A percentile compares a stretch with the other conserved stretches of the same genome.
phyloP scores from a whole-genome alignment of 2,329 filamentous ascomycete genomes.

The Didymella exigua region DNA sequence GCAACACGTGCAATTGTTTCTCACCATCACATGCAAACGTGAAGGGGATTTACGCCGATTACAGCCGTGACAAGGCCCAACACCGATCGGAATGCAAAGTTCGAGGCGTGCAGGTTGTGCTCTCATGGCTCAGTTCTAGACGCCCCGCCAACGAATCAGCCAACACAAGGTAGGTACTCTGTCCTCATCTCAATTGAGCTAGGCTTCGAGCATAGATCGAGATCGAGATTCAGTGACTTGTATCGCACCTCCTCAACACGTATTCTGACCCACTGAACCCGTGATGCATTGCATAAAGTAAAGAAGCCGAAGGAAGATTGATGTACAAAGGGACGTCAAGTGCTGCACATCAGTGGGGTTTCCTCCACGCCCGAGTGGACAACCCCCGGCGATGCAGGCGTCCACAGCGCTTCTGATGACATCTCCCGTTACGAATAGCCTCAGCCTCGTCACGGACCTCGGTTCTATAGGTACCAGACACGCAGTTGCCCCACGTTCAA shows the following conservation, averaged over 20 bases:
- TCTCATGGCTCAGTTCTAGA: constrained; percentile 15
- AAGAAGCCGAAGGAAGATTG: constrained; percentile 3
- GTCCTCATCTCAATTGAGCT: constrained; percentile 11
- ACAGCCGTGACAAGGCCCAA: not conserved
- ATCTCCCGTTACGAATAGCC: not conserved
- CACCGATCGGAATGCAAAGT: not conserved
- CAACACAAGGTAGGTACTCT: constrained; percentile 5
- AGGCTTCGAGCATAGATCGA: constrained; percentile 8
- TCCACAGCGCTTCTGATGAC: constrained; percentile 5
- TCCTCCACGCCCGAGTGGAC: not conserved
- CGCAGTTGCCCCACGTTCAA: not conserved
- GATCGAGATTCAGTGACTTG: constrained; percentile 10
- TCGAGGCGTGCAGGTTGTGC: constrained; percentile 4
- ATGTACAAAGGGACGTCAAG: constrained; percentile 17
- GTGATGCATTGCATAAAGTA: constrained; percentile 10
- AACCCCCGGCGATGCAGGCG: not conserved
- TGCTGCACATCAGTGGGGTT: constrained; percentile 11
- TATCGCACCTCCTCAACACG: constrained; percentile 1
- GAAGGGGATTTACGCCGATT: not conserved
- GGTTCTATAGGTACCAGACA: not conserved
- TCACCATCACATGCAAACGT: constrained; percentile 2
- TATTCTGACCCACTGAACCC: constrained; percentile 7
- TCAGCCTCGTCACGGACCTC: not conserved
- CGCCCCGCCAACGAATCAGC: constrained; percentile 11
- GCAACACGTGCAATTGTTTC: constrained; percentile 2